These are phyloP conservation scores for Bauhinia variegata DNA, from an alignment of 306 rosid species.

Conservation along the genomic window DNA sequence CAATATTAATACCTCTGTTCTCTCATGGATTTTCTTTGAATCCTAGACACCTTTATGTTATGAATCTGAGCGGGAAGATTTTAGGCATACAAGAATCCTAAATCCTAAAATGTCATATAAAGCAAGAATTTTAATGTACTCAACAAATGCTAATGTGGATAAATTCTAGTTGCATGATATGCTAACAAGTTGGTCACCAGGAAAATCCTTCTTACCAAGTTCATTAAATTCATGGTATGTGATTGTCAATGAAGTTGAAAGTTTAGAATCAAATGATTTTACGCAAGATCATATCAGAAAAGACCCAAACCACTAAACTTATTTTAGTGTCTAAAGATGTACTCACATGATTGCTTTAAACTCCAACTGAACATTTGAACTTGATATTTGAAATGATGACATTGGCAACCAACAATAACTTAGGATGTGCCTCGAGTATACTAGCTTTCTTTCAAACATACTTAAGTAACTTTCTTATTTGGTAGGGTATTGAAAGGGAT, in stretches of 20 bases:
- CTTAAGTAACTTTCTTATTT: slow-evolving; percentile 65
- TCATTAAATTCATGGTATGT: slow-evolving; percentile 1
- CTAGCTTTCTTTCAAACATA: slow-evolving; percentile 37
- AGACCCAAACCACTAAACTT: slow-evolving; percentile 1
- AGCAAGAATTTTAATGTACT: background rate
- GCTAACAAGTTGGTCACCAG: background rate
- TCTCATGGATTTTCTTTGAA: slow-evolving; percentile 4
- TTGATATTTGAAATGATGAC: slow-evolving; percentile 26
- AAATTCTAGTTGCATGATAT: slow-evolving; percentile 28
- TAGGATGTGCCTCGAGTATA: slow-evolving; percentile 32
- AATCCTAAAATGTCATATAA: slow-evolving; percentile 2
- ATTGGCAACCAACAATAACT: slow-evolving; percentile 27
- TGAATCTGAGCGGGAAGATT: slow-evolving; percentile 1
- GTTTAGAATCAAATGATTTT: slow-evolving; percentile 16
- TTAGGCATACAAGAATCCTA: background rate
- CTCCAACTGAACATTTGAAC: background rate
- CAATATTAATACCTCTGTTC: slow-evolving; percentile 15
- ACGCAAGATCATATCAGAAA: slow-evolving; percentile 2
- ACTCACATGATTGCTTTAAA: background rate
- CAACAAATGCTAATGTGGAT: background rate
- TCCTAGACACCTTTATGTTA: background rate
- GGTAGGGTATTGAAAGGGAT: slow-evolving; percentile 88
- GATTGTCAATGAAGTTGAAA: slow-evolving; percentile 15
- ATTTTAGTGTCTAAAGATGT: slow-evolving; percentile 7
- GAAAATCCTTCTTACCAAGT: background rate